Percentiles rank a stretch among this genome's conserved stretches.
Evolutionary conservation across 1,284 basidiomycete genomes (phyloP).

Genomic region (Ustilago vetiveriae): DNA sequence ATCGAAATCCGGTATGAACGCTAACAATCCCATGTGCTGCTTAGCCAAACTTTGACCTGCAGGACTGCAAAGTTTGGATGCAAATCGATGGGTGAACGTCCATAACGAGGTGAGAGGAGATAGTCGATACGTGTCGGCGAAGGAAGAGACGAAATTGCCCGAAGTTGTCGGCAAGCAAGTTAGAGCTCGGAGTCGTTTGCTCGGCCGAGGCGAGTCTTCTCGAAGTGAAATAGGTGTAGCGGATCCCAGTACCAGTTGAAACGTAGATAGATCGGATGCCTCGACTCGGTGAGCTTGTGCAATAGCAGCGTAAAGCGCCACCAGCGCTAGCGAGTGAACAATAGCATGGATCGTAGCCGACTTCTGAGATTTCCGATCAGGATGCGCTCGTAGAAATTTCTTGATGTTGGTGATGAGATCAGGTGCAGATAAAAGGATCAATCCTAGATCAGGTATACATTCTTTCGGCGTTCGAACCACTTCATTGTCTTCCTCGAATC

Average conservation of each 20-base stretch:
- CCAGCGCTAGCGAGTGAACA: slow-evolving; percentile 19
- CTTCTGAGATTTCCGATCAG: slow-evolving; percentile 2
- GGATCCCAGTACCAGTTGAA: slow-evolving; percentile 2
- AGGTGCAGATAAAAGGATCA: slow-evolving; percentile 12
- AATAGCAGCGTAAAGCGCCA: slow-evolving; percentile 20
- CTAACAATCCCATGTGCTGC: slow-evolving; percentile 17
- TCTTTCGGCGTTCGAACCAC: slow-evolving; percentile 1
- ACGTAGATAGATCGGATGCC: neutral
- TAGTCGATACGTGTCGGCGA: neutral
- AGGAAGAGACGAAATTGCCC: slow-evolving; percentile 32
- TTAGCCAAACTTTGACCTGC: neutral
- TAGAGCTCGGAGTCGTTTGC: neutral
- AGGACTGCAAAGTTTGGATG: neutral
- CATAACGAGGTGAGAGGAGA: too few relatives aligned
- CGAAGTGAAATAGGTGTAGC: slow-evolving; percentile 32
- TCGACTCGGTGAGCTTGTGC: neutral
- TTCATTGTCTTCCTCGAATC: too few relatives aligned
- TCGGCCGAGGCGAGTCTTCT: neutral
- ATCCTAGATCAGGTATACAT: slow-evolving; percentile 1
- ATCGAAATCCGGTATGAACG: slow-evolving; percentile 35
- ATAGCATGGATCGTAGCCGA: slow-evolving; percentile 33
- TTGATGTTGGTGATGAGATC: slow-evolving; percentile 29
- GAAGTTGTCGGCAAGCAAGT: slow-evolving; percentile 3
- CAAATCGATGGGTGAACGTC: slow-evolving; percentile 8
- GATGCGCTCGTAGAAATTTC: neutral